These are phyloP conservation scores for Trichoderma brevicompactum DNA, from an alignment of 2,329 filamentous ascomycete species.

Conservation along the genomic window DNA sequence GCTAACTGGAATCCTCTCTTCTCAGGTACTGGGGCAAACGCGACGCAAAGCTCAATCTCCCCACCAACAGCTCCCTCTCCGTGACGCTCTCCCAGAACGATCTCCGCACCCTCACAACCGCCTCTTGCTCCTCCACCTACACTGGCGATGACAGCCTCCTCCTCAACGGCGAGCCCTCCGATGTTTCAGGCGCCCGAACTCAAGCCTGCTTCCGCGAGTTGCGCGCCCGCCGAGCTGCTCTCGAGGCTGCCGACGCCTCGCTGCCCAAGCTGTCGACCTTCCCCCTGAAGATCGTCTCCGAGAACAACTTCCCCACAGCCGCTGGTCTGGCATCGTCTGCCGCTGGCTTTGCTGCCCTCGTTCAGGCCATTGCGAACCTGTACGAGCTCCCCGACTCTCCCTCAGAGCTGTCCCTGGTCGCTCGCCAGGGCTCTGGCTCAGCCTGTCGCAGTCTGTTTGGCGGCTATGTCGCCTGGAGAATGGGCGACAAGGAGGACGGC, in stretches of 20 bases:
- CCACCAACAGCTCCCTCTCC: constrained; percentile 96
- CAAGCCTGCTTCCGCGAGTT: constrained; percentile 92
- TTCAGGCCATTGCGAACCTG: constrained; percentile 87
- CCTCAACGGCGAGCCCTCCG: constrained; percentile 81
- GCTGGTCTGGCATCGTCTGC: constrained; percentile 81
- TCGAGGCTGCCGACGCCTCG: constrained; percentile 73
- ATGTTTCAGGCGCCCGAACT: constrained; percentile 86
- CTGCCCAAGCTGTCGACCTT: constrained; percentile 81
- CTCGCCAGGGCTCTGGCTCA: constrained; percentile 90
- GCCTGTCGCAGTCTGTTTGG: constrained; percentile 93
- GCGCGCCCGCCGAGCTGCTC: constrained; percentile 71
- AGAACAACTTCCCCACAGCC: constrained; percentile 99
- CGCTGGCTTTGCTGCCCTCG: constrained; percentile 70
- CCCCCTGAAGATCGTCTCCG: constrained; percentile 84
- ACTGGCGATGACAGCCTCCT: constrained; percentile 69
- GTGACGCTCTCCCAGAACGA: constrained; percentile 95
- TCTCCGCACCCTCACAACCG: constrained; percentile 93
- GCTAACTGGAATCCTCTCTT: background rate
- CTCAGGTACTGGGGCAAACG: constrained; percentile 89
- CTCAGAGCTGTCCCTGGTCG: constrained; percentile 83
- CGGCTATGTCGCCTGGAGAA: constrained; percentile 94
- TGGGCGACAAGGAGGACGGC: constrained; percentile 75
- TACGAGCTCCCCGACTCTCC: constrained; percentile 83
- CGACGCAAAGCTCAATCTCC: constrained; percentile 89
- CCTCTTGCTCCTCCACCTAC: constrained; percentile 81